phyloP scores from a whole-genome alignment of 2,329 filamentous ascomycete genomes.

The Fusarium graminum region DNA sequence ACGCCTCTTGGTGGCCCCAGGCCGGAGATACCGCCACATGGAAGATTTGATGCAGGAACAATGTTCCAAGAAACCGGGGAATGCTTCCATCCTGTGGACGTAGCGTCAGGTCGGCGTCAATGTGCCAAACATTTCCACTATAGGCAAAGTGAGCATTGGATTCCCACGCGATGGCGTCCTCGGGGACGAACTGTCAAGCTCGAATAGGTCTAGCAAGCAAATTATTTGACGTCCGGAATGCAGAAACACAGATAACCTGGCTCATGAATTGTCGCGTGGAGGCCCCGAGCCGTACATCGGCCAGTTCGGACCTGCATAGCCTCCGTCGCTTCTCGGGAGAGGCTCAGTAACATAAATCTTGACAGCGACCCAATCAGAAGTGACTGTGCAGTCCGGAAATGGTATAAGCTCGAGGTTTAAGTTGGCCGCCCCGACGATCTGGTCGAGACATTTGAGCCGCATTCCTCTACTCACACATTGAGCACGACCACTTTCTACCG shows the following conservation, averaged over 20 bases:
- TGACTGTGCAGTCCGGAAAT: slow-evolving; percentile 20
- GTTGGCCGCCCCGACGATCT: slow-evolving; percentile 2
- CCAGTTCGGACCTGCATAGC: neutral
- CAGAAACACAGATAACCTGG: slow-evolving; percentile 1
- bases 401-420: slow-evolving; percentile 10
- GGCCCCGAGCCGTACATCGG: neutral
- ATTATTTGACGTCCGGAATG: slow-evolving; percentile 13
- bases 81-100: slow-evolving; percentile 1
- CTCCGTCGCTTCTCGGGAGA: neutral
- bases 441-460: slow-evolving; percentile 21
- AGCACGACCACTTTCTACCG: neutral
- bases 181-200: neutral
- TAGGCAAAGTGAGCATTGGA: neutral
- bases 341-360: neutral
- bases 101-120: slow-evolving; percentile 7
- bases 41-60: slow-evolving; percentile 22
- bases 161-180: slow-evolving; percentile 5
- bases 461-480: slow-evolving; percentile 19
- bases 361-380: slow-evolving; percentile 3
- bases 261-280: slow-evolving; percentile 6
- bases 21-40: slow-evolving; percentile 19
- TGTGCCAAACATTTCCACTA: slow-evolving; percentile 2
- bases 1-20: slow-evolving; percentile 14
- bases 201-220: neutral
- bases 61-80: slow-evolving; percentile 11